Evolutionary conservation across 106 monocot genomes (phyloP), one percentile per base, ranked within the genome.

Genomic region (Dioscorea zingiberensis): DNA sequence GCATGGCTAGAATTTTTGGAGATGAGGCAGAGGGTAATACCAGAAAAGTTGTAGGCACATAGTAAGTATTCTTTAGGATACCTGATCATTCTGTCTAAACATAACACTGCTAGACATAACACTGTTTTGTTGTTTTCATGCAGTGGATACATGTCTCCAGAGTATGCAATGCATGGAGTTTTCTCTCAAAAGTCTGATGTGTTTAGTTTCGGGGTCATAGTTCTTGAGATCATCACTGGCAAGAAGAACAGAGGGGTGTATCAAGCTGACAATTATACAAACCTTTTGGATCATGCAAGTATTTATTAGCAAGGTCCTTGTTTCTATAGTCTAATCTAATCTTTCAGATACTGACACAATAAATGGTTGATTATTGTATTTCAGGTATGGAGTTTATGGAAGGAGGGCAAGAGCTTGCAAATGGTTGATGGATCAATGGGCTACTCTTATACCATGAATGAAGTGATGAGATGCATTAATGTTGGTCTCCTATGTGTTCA

Each of bases 141-240:
- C 67, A 80, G 80, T 27, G 80, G 80, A 15, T 80, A 80, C 27
- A 80, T 80, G 75, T 75, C 80, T 29, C 80, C 75, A 15, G 80
- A 80, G 46, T 80, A 80, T 48, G 75, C 71, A 8, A 75, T 80
- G 66, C 46, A 80, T 28, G 80, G 80, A 27, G 47, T 75, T 0
- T 75, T 80, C 56, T 80, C 80, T 1, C 38, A 71, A 53, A 80
- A 80, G 19, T 80, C 80, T 13, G 80, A 80, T 57, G 75, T 80
- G 1, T 80, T 71, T 27, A 80, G 80, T 38, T 80, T 75, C 12
- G 80, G 80, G 0, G 80, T 80, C 9, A 26, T 80, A 13, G 54
- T 75, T 1, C 62, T 80, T 11, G 80, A 80, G 55, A 80, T 80
- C 11, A 32, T 80, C 6, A 80, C 66, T 48, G 80, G 80, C 1